These are phyloP conservation scores for Polysphondylium violaceum DNA, from an alignment of 78 protist species.

Conservation along the genomic window DNA sequence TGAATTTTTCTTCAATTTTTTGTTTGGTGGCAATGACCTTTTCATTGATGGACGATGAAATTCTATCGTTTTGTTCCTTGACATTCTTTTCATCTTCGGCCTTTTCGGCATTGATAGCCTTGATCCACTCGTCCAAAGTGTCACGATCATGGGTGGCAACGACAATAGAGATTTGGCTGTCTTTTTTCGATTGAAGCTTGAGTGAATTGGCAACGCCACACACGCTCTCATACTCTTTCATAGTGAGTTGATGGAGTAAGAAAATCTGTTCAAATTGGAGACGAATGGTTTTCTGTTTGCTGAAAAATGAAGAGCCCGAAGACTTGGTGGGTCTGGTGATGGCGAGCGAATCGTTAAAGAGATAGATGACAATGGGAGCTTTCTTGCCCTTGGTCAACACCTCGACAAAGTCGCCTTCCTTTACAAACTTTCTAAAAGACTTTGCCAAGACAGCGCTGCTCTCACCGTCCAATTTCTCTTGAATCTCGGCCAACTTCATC, in stretches of 20 bases:
- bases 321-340: slow-evolving; percentile 53
- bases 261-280: slow-evolving; percentile 39
- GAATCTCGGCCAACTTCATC: slow-evolving; percentile 75
- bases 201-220: not conserved
- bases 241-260: slow-evolving; percentile 12
- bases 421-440: slow-evolving; percentile 60
- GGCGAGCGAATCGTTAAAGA: slow-evolving; percentile 47
- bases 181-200: not conserved
- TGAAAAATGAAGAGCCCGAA: slow-evolving; percentile 59
- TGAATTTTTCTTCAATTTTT: slow-evolving; percentile 60
- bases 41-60: slow-evolving; percentile 1
- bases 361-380: slow-evolving; percentile 22
- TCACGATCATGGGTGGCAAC: slow-evolving; percentile 16
- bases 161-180: slow-evolving; percentile 1
- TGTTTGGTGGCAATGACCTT: slow-evolving; percentile 50
- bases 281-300: slow-evolving; percentile 70
- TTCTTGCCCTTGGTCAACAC: slow-evolving; percentile 10
- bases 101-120: slow-evolving; percentile 44
- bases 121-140: slow-evolving; percentile 30
- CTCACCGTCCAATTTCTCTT: slow-evolving; percentile 57
- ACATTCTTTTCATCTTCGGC: slow-evolving; percentile 23
- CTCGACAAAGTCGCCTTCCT: slow-evolving; percentile 68
- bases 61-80: slow-evolving; percentile 50
- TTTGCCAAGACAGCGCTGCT: not conserved
- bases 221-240: slow-evolving; percentile 10